Base-by-base conservation (phyloP, 768 basidiomycete genomes). In the Naganishia antarctica region DNA sequence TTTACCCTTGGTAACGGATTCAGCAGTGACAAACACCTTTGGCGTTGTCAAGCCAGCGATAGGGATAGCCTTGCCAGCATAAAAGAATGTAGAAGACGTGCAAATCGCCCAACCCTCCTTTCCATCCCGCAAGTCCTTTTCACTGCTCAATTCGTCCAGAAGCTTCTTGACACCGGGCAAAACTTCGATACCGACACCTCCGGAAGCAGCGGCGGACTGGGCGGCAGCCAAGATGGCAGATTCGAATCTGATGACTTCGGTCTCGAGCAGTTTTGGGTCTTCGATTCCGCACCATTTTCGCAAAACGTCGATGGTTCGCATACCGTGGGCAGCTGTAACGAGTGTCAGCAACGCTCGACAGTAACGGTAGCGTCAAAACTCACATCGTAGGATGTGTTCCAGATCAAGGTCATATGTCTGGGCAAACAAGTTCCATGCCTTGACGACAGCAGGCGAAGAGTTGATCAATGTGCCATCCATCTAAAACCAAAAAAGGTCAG, bases 101-200 rank as follows among this genome's bases (percentile, higher is more conserved):
- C 89, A 88, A 71, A 93, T 89, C 5, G 89, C 90, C 88, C 89
- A 93, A 51, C 81, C 81, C 21, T 88, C 86, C 18, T 83, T 83
- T 25, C 72, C 78, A 4, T 53, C 67, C 40, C 75, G 43, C 58
- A 61, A 26, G 25, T 69, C 74, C 66, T 71, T 72, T 44, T 72
- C 73, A n/a, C 64, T 60, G 34, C 63, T 64, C 28, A 76, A 57
- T 28, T 74, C 68, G 58, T 69, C 70, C 23, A 74, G 61, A 0
- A 76, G 60, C 60, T 80, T 78, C 26, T 79, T 71, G 25, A 85
- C 87, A 25, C 90, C 90, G 9, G 87, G 87, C 51, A 92, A 80
- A 7, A 77, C 70, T 45, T 82, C 81, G 43, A 84, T 80, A 37
- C 79, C 79, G 28, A 58, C 50, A 21, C 53, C 60, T 18, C 86